These are phyloP conservation scores for Uronychia setigera DNA, from an alignment of 73 alveolate genomes.

Conservation along the genomic window DNA sequence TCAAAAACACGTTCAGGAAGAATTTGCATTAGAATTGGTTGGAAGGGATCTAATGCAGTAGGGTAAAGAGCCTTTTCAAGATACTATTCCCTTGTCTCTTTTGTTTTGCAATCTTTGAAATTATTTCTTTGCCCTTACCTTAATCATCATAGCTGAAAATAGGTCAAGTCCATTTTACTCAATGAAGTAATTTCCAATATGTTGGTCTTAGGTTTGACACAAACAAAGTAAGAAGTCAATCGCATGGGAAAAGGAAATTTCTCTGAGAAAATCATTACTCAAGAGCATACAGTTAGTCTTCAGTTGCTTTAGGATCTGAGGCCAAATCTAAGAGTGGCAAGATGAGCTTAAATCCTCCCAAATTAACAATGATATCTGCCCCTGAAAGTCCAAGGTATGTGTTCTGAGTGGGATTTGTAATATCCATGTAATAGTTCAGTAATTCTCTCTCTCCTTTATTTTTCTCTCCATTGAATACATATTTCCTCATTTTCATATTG, in stretches of 20 bases:
- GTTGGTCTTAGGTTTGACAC: background rate
- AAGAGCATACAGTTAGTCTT: background rate
- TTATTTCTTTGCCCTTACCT: background rate
- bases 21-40: no score
- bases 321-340: background rate
- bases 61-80: background rate
- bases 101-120: background rate
- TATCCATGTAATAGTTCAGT: background rate
- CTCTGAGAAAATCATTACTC: background rate
- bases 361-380: background rate
- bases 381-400: background rate
- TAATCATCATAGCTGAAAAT: background rate
- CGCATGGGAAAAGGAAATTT: background rate
- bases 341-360: background rate
- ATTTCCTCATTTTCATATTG: background rate
- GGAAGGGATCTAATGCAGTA: background rate
- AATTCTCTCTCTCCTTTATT: background rate
- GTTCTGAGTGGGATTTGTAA: background rate
- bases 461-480: background rate
- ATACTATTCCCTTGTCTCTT: background rate
- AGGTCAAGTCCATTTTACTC: background rate
- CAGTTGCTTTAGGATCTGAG: background rate
- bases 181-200: background rate
- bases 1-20: background rate
- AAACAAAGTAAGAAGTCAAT: background rate